Evolutionary conservation across 2,329 filamentous ascomycete genomes (phyloP).

Genomic region (Falciphora oryzae): DNA sequence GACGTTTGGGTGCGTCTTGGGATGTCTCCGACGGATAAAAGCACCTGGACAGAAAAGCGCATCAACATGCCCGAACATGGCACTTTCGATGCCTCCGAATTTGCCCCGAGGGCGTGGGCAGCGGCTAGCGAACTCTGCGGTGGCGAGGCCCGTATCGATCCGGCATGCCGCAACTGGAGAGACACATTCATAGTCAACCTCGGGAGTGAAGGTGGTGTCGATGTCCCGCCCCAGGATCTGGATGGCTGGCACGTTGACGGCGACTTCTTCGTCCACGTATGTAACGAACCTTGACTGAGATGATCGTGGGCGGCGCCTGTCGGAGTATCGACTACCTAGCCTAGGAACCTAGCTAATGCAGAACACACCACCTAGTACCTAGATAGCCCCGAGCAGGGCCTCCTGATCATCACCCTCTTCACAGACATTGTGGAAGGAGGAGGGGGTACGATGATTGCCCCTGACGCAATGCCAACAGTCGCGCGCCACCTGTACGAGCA

Average conservation of each 20-base stretch:
- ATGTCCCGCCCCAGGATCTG: conserved; percentile 45
- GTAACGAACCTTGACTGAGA: not conserved
- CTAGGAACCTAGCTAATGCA: not conserved
- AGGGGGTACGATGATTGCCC: conserved; percentile 61
- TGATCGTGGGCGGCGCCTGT: no score
- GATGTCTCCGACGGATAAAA: conserved; percentile 56
- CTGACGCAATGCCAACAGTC: conserved; percentile 49
- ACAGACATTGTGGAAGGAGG: conserved; percentile 54
- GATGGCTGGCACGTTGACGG: conserved; percentile 64
- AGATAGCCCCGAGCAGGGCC: conserved; percentile 62
- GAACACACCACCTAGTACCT: conserved; percentile 40
- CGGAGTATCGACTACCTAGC: no score
- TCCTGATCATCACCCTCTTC: conserved; percentile 64
- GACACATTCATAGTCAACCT: conserved; percentile 67
- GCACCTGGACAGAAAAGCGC: conserved; percentile 57
- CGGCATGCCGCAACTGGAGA: conserved; percentile 50
- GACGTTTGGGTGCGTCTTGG: conserved; percentile 60
- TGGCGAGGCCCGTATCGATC: conserved; percentile 49
- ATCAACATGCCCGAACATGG: conserved; percentile 55
- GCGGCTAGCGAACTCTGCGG: conserved; percentile 63
- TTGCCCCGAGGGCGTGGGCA: conserved; percentile 61
- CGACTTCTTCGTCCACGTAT: conserved; percentile 60
- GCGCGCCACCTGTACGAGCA: conserved; percentile 54
- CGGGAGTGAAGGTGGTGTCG: conserved; percentile 44
- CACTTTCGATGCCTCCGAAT: conserved; percentile 42